Evolutionary conservation across 164 flowering plant species (phyloP).

Genomic region (Stephania cephalantha): DNA sequence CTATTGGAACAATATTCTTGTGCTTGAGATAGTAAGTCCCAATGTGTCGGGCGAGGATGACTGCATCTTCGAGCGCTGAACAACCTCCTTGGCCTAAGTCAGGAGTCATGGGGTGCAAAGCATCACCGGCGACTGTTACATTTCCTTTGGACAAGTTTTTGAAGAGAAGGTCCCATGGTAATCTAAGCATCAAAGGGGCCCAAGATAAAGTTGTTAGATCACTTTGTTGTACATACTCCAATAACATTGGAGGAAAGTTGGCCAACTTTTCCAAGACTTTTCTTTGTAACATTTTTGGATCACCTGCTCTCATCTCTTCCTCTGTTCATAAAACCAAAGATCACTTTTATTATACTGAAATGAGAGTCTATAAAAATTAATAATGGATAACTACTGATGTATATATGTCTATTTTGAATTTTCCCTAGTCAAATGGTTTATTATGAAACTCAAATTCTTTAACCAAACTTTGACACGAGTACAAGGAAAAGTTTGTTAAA

Average conservation of each 20-base stretch:
- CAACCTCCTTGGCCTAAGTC: constrained; percentile 27
- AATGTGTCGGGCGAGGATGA: constrained; percentile 15
- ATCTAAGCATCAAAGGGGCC: constrained; percentile 26
- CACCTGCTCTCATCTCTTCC: neutral
- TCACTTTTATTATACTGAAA: neutral
- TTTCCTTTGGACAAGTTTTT: neutral
- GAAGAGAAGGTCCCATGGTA: constrained; percentile 3
- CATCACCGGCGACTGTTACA: constrained; percentile 11
- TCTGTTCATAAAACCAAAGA: neutral
- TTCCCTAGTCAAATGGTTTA: no score
- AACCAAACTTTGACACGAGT: no score
- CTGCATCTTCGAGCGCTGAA: constrained; percentile 22
- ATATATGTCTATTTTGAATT: no score
- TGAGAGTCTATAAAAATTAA: neutral
- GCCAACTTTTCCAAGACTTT: constrained; percentile 11
- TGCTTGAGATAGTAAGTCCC: constrained; percentile 3
- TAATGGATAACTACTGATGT: no score
- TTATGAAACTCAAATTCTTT: no score
- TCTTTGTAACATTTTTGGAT: constrained; percentile 19
- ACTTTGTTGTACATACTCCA: constrained; percentile 17
- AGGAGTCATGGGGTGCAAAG: constrained; percentile 27
- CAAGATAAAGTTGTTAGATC: constrained; percentile 16
- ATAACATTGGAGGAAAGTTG: constrained; percentile 16
- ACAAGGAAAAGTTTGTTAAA: no score
- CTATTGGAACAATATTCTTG: neutral